Evolutionary conservation across 306 rosid genomes (phyloP).

Genomic region (Pterocarpus macrocarpus): DNA sequence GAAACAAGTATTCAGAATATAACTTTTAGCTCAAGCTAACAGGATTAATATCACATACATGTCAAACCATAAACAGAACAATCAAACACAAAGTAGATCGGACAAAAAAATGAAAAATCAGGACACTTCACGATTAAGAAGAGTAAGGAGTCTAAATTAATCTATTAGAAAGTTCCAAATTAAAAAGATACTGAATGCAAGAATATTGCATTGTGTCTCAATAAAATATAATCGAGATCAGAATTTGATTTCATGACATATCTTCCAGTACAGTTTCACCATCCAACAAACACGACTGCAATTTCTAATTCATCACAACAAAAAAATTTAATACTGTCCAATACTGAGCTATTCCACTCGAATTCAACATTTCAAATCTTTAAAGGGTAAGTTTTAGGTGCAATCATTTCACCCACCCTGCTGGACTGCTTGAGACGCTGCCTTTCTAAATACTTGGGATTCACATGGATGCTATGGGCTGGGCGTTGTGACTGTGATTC

Average conservation of each 20-base stretch:
- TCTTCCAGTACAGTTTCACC: constrained; percentile 32
- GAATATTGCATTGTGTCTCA: constrained; percentile 12
- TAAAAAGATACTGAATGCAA: constrained; percentile 4
- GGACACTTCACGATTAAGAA: neutral
- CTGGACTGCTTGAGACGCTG: constrained; percentile 92
- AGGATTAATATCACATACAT: constrained; percentile 23
- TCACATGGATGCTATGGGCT: constrained; percentile 93
- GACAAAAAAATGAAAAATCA: neutral
- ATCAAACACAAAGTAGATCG: constrained; percentile 20
- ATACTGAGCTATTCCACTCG: constrained; percentile 26
- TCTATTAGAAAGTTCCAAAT: constrained; percentile 8
- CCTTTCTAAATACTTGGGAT: constrained; percentile 95
- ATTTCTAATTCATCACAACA: constrained; percentile 14
- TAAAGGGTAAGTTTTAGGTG: constrained; percentile 26
- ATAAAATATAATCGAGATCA: constrained; percentile 30
- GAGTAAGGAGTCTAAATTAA: neutral
- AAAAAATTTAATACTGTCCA: neutral
- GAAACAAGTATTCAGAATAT: constrained; percentile 27
- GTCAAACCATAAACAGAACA: constrained; percentile 13
- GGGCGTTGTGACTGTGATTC: constrained; percentile 90
- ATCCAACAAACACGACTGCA: constrained; percentile 21
- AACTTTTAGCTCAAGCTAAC: neutral
- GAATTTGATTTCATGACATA: constrained; percentile 4
- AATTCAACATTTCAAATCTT: constrained; percentile 30
- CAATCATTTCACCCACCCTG: constrained; percentile 68